Base-by-base conservation (phyloP, 495 filamentous ascomycete species). In the Penicillium coprophilum region DNA sequence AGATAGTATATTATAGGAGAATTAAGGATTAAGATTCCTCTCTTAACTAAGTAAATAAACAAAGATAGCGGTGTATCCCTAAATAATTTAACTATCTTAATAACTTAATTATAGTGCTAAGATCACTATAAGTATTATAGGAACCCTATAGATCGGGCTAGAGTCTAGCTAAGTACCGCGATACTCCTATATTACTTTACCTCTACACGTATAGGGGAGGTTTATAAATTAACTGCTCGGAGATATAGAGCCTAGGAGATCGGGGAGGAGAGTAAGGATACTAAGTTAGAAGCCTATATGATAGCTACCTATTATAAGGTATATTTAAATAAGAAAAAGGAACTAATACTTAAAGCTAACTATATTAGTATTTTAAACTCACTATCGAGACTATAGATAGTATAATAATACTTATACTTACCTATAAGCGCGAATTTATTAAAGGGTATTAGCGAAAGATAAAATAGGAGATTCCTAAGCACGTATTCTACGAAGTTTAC, bases 401-500 rank as follows among this genome's bases (percentile, higher is more conserved):
- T 19, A 21, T 49, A 7, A 31, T 27, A 24, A 58, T 62, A 46
- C 41, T 62, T 20, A 46, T 62, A 12, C 39, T 62, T 6, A 58
- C 44, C 10, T 62, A 62, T 13, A 2, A 50, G 20, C 51, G 51
- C 40, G 30, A 55, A 21, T 62, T 45, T 46, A 23, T 62, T 8
- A 62, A 62, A 41, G 51, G 46, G 9, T 44, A 32, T n/a, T 53
- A 30, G 38, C 50, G 46, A 38, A 58, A 50, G 38, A 58, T 34
- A 19, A 24, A 52, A 47, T 58, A n/a, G 46, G 36, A 58, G 12
- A 49, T 55, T 34, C 55, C 11, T 17, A 39, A 17, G 36, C 36
- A 62, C 40, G 31, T 39, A 19, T 62, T 61, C 41, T 58, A 58
- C 46, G 40, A 58, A 53, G 21, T 50, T 10, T 62, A 62, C 12